phyloP scores from a whole-genome alignment of 1,284 basidiomycete genomes.

The Ceratobasidium sp. region DNA sequence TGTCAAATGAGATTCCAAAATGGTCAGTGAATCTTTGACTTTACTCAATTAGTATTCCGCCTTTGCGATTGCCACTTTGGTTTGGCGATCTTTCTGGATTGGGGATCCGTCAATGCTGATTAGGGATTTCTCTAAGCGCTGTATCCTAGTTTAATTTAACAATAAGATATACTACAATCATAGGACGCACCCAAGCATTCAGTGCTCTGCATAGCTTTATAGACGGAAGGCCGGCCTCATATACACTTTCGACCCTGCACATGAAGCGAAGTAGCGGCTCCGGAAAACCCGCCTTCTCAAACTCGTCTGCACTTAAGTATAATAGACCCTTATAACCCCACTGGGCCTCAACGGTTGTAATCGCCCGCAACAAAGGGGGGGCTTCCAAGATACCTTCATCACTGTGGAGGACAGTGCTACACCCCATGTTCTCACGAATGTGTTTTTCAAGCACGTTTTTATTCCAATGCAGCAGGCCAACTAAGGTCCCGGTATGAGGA shows the following conservation, averaged over 20 bases:
- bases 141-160: not conserved
- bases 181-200: not conserved
- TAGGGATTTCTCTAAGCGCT: too few relatives aligned
- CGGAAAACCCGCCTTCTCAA: not conserved
- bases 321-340: not conserved
- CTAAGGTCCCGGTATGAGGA: not conserved
- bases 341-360: not conserved
- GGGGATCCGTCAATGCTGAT: too few relatives aligned
- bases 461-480: slow-evolving; percentile 4
- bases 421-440: slow-evolving; percentile 12
- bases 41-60: too few relatives aligned
- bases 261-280: not conserved
- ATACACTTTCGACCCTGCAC: not conserved
- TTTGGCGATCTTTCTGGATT: too few relatives aligned
- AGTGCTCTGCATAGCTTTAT: not conserved
- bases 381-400: not conserved
- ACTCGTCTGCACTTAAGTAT: not conserved
- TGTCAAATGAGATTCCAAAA: not conserved
- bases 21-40: not conserved
- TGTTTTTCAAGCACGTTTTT: slow-evolving; percentile 14
- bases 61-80: too few relatives aligned
- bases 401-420: not conserved
- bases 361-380: not conserved
- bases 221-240: not conserved
- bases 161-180: not conserved